Percentiles rank a stretch among this genome's conserved stretches.
Conservation (phyloP, 2,329 filamentous ascomycete species). For the Fusarium luffae region DNA sequence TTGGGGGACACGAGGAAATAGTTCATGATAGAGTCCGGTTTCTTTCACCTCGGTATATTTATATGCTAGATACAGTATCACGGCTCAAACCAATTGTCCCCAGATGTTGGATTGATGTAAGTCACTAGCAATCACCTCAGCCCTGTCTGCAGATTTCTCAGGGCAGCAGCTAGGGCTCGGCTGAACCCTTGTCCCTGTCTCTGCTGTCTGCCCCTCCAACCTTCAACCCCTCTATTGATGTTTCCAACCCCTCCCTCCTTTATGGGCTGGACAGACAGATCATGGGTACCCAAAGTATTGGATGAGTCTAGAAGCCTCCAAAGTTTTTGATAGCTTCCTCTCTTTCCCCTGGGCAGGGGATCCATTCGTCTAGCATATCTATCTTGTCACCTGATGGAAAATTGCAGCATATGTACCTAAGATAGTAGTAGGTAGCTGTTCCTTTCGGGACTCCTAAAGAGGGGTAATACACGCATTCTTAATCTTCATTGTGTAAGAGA, state of each 20-base stretch:
- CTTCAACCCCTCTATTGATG: slow-evolving; percentile 10
- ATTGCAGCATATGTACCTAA: neutral
- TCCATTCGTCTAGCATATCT: slow-evolving; percentile 3
- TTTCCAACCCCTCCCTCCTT: slow-evolving; percentile 10
- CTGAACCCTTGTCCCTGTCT: neutral
- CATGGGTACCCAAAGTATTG: neutral
- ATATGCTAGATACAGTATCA: neutral
- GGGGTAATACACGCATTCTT: slow-evolving; percentile 4
- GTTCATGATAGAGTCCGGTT: neutral
- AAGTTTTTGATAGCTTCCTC: neutral
- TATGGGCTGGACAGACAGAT: neutral
- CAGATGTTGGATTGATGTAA: neutral
- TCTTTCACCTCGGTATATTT: neutral
- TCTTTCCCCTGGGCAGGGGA: neutral
- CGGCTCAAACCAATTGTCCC: neutral
- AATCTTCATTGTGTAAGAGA: slow-evolving; percentile 11
- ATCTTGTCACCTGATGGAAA: neutral
- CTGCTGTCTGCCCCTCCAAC: slow-evolving; percentile 14
- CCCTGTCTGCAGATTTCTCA: slow-evolving; percentile 13
- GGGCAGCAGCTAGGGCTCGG: neutral
- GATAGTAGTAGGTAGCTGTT: neutral
- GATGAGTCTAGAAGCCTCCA: slow-evolving; percentile 17
- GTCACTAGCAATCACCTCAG: neutral
- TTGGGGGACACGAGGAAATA: neutral
- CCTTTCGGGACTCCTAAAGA: neutral